A percentile compares a stretch with the other conserved stretches of the same genome.
phyloP scores from a whole-genome alignment of 2,329 filamentous ascomycete genomes.

The Penicillium decumbens region DNA sequence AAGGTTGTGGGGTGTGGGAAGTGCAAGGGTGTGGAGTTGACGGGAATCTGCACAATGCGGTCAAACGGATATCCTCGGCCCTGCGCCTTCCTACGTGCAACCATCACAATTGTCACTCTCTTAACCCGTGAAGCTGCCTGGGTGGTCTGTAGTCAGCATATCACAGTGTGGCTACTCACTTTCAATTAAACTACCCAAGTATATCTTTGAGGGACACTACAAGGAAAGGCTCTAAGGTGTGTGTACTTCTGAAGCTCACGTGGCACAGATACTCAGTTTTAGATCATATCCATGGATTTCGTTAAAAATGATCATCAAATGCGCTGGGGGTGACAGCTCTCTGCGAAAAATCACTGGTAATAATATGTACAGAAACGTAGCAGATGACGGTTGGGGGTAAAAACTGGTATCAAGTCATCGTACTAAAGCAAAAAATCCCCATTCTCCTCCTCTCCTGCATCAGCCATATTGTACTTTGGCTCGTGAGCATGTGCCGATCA shows the following conservation, averaged over 20 bases:
- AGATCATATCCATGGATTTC: not conserved
- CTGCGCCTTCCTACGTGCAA: too few species aligned
- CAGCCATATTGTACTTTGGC: not conserved
- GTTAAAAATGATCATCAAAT: not conserved
- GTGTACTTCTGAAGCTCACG: not conserved
- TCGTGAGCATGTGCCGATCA: not conserved
- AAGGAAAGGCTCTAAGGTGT: too few species aligned
- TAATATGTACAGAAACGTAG: slow-evolving; percentile 12
- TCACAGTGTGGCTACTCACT: not conserved
- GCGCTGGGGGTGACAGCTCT: not conserved
- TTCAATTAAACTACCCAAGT: not conserved
- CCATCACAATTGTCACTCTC: not conserved
- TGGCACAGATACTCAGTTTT: not conserved
- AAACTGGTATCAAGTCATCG: slow-evolving; percentile 19
- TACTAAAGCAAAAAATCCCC: slow-evolving; percentile 14
- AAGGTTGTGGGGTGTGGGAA: not conserved
- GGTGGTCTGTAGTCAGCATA: not conserved
- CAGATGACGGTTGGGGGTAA: slow-evolving; percentile 10
- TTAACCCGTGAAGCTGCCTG: not conserved
- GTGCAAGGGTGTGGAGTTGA: slow-evolving; percentile 11
- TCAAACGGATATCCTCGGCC: slow-evolving; percentile 19
- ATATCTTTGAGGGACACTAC: not conserved
- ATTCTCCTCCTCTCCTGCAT: not conserved
- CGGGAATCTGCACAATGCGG: slow-evolving; percentile 9
- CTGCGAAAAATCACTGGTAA: not conserved